Percentiles rank a stretch among this genome's conserved stretches.
These are phyloP conservation scores for Cercospora brassicicola DNA, from an alignment of 2,329 filamentous ascomycete genomes.

Conservation along the genomic window DNA sequence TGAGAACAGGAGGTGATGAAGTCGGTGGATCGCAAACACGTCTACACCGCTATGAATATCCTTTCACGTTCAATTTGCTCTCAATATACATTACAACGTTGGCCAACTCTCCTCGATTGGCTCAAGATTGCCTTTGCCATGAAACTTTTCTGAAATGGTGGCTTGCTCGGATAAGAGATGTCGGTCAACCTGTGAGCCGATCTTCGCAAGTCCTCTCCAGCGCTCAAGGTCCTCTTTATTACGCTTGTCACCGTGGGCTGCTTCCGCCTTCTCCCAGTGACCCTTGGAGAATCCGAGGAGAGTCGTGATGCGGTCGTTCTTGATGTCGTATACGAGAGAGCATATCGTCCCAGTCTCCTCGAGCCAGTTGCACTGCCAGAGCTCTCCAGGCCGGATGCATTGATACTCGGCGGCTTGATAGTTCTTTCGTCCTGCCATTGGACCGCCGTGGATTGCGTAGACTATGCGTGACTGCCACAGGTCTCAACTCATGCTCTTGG, in stretches of 20 bases:
- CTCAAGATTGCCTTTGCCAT: constrained; percentile 51
- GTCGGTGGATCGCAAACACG: background rate
- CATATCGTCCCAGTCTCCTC: constrained; percentile 61
- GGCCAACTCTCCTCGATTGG: constrained; percentile 47
- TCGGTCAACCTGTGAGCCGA: constrained; percentile 54
- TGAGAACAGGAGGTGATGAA: background rate
- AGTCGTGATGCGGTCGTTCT: constrained; percentile 51
- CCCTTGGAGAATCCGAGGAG: constrained; percentile 55
- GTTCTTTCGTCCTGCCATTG: constrained; percentile 58
- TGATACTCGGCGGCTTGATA: constrained; percentile 58
- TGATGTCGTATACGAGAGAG: constrained; percentile 58
- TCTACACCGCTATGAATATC: background rate
- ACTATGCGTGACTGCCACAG: constrained; percentile 48
- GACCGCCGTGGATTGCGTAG: constrained; percentile 61
- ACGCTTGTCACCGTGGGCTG: constrained; percentile 59
- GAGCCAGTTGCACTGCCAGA: constrained; percentile 63
- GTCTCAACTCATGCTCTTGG: background rate
- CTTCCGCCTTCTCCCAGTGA: constrained; percentile 55
- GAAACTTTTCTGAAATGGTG: constrained; percentile 52
- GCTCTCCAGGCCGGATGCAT: constrained; percentile 58
- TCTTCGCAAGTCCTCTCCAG: constrained; percentile 53
- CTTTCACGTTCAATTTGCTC: background rate
- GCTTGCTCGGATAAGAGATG: constrained; percentile 57
- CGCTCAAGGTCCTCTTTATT: constrained; percentile 53
- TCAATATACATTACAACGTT: constrained; percentile 37